Conservation (phyloP, 31 red algal species). For the Asparagopsis taxiformis region DNA sequence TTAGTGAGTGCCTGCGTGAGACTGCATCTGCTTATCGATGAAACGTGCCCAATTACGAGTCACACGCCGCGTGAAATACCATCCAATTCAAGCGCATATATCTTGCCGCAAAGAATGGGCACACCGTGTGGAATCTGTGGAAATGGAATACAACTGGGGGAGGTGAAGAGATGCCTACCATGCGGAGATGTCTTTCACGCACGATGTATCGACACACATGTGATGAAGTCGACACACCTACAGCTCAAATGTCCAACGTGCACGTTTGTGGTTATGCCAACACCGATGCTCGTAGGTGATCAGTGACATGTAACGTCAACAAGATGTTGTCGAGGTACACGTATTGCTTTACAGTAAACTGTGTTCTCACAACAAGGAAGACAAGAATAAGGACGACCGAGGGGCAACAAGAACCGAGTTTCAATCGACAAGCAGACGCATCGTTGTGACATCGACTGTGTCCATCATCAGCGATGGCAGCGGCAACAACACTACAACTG, state of each 20-base stretch:
- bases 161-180: conserved; percentile 16
- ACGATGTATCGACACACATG: conserved; percentile 29
- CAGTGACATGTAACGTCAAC: not conserved
- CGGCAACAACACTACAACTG: too few relatives aligned
- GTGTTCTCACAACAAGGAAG: too few relatives aligned
- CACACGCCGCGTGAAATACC: conserved; percentile 39
- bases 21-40: too few relatives aligned
- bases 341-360: too few relatives aligned
- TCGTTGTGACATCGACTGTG: too few relatives aligned
- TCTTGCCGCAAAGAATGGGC: not conserved
- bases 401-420: too few relatives aligned
- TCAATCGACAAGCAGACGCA: too few relatives aligned
- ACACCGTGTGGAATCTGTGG: conserved; percentile 28
- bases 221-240: not conserved
- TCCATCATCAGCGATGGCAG: too few relatives aligned
- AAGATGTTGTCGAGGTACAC: not conserved
- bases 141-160: conserved; percentile 19
- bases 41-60: conserved; percentile 27
- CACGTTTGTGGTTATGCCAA: conserved; percentile 23
- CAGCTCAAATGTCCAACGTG: conserved; percentile 13
- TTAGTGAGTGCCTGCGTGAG: too few relatives aligned
- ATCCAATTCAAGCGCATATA: not conserved
- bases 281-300: conserved; percentile 22
- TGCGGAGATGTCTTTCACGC: conserved; percentile 45
- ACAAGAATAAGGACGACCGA: too few relatives aligned